Evolutionary conservation across 352 stramenopile genomes (phyloP).

Genomic region (Phytophthora foliorum): DNA sequence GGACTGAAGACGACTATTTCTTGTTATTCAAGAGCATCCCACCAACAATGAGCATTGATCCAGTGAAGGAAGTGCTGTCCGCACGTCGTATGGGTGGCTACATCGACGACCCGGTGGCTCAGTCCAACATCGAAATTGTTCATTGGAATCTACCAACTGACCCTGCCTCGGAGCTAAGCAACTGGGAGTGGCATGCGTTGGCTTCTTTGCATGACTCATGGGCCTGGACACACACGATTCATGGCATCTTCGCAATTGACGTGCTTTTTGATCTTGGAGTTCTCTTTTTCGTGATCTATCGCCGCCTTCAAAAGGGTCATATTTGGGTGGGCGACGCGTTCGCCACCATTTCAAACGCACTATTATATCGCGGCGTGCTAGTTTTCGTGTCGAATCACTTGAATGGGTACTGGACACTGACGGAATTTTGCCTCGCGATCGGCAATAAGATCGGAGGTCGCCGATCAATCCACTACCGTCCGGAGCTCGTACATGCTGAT

Average conservation of each 20-base stretch:
- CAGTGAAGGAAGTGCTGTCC: constrained; percentile 35
- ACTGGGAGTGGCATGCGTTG: constrained; percentile 33
- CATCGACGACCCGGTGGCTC: constrained; percentile 37
- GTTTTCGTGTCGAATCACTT: constrained; percentile 47
- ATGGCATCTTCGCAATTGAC: constrained; percentile 45
- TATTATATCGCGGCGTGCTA: constrained; percentile 34
- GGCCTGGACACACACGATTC: constrained; percentile 54
- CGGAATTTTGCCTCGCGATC: constrained; percentile 43
- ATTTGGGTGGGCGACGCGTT: constrained; percentile 59
- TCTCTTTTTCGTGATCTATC: constrained; percentile 46
- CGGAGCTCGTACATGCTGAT: constrained; percentile 34
- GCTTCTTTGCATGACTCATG: constrained; percentile 49
- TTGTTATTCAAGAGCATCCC: constrained; percentile 25
- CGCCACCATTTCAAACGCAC: constrained; percentile 43
- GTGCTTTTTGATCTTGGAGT: constrained; percentile 42
- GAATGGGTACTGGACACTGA: constrained; percentile 53
- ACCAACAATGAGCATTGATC: constrained; percentile 9
- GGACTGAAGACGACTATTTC: constrained; percentile 23
- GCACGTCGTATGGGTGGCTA: constrained; percentile 42
- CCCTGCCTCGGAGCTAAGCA: constrained; percentile 23
- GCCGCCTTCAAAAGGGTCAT: constrained; percentile 34
- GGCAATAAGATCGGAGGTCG: constrained; percentile 8
- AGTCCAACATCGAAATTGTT: constrained; percentile 50
- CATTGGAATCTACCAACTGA: constrained; percentile 33
- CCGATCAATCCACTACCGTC: constrained; percentile 20